A percentile compares a stretch with the other conserved stretches of the same genome.
phyloP scores from a whole-genome alignment of 768 basidiomycete genomes.

The Leccinum barrowsii region DNA sequence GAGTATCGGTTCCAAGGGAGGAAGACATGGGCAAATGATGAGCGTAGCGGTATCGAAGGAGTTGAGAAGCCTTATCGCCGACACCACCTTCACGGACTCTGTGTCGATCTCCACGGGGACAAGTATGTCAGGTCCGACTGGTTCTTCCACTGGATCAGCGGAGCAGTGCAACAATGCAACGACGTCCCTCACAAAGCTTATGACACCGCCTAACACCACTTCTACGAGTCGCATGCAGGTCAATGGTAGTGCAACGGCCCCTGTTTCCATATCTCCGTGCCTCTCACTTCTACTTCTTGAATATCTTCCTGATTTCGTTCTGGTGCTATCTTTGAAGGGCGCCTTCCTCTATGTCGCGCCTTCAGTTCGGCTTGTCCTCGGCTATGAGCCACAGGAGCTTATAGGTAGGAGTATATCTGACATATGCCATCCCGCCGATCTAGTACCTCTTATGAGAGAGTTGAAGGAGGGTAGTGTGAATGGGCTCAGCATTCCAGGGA shows the following conservation, averaged over 20 bases:
- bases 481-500: constrained; percentile 15
- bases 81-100: constrained; percentile 45
- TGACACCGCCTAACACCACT: constrained; percentile 17
- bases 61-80: constrained; percentile 46
- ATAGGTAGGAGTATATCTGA: constrained; percentile 75
- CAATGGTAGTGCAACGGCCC: constrained; percentile 20
- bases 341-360: constrained; percentile 91
- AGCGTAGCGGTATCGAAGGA: constrained; percentile 47
- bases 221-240: constrained; percentile 11
- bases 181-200: constrained; percentile 20
- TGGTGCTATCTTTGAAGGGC: constrained; percentile 91
- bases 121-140: constrained; percentile 32
- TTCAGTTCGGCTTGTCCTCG: constrained; percentile 70
- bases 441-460: constrained; percentile 88
- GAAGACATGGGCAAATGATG: constrained; percentile 26
- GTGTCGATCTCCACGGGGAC: constrained; percentile 43
- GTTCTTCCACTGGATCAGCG: constrained; percentile 7
- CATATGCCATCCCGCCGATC: constrained; percentile 84
- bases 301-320: constrained; percentile 73
- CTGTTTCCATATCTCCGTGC: constrained; percentile 42
- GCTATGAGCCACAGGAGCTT: constrained; percentile 84
- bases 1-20: constrained; percentile 19
- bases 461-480: constrained; percentile 60
- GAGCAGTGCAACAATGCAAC: constrained; percentile 10
- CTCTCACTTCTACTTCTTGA: constrained; percentile 51